Base-by-base conservation (phyloP, 495 filamentous ascomycete genomes). In the Aspergillus carlsbadensis region DNA sequence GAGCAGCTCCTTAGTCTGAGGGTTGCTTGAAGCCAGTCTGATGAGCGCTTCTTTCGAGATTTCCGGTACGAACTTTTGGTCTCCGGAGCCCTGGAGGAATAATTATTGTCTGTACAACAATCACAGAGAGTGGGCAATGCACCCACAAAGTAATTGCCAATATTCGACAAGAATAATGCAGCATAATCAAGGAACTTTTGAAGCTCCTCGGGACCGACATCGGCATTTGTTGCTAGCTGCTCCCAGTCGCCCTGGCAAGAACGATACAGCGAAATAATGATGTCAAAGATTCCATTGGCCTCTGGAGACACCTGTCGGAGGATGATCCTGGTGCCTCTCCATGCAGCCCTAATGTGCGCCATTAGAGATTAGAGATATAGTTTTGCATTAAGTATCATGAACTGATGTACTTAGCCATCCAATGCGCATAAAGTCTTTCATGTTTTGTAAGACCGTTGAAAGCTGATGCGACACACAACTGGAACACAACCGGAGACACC, bases 221-320 rank as follows among this genome's bases (percentile, higher is more conserved):
- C n/a, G 10, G 33, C 24, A 15, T 21, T 33, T 18, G 11, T 26
- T 8, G 58, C 63, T 0, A 74, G 55, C 3, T 13, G 21, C 13
- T 68, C 56, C 75, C 71, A 78, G 2, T 72, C 42, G 10, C 73
- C 73, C 11, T 49, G 36, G 50, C 73, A 76, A 17, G 34, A 21
- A 5, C 48, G 34, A 45, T 70, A 59, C n/a, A 78, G 18, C 2
- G 39, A 17, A 42, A 20, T 40, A 68, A 76, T 20, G 15, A 42
- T 8, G 18, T 42, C 39, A 20, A 42, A 42, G 39, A 77, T 76
- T 3, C 35, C 60, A 8, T 54, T 59, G 1, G 66, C 62, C 57
- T 78, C 74, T 15, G 69, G 68, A 6, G 72, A 76, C 3, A 74
- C 69, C 56, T 78, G 75, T 18, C 63, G 59, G 5, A 78, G 40